Evolutionary conservation across 345 rosid genomes (phyloP).

Genomic region (Nephelium lappaceum): DNA sequence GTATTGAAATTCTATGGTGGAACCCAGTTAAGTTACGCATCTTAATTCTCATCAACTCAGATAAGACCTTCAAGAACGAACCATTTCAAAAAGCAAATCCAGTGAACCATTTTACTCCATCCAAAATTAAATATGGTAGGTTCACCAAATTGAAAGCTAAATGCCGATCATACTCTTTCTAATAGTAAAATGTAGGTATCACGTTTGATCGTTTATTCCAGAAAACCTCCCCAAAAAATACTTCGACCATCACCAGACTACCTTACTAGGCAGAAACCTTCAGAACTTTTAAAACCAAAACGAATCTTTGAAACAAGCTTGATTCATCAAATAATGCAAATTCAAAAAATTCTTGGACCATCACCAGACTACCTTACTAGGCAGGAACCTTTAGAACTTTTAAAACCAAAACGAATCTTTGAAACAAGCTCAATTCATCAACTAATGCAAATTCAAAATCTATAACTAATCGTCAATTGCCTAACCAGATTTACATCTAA

Average conservation of each 20-base stretch:
- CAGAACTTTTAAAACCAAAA: neutral
- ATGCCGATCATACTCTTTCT: neutral
- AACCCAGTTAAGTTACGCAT: neutral
- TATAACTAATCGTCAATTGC: neutral
- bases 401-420: neutral
- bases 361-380: too few relatives aligned
- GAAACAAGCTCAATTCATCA: neutral
- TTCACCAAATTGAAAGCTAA: neutral
- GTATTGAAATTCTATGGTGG: neutral
- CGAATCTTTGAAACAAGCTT: neutral
- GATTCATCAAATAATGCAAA: neutral
- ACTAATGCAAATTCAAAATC: neutral
- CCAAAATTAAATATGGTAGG: neutral
- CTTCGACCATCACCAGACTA: too few relatives aligned
- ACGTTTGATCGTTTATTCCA: neutral
- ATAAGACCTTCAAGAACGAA: neutral
- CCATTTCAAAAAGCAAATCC: neutral
- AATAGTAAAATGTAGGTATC: neutral
- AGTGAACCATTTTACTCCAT: neutral
- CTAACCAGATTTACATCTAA: neutral
- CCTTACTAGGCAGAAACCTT: too few relatives aligned
- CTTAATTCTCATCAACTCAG: neutral
- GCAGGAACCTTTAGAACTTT: too few relatives aligned
- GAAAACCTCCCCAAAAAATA: neutral
- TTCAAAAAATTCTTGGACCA: neutral